Evolutionary conservation across 768 basidiomycete species (phyloP), one percentile per base, ranked within the genome.

Genomic region (Peribolospora kevripleyi): DNA sequence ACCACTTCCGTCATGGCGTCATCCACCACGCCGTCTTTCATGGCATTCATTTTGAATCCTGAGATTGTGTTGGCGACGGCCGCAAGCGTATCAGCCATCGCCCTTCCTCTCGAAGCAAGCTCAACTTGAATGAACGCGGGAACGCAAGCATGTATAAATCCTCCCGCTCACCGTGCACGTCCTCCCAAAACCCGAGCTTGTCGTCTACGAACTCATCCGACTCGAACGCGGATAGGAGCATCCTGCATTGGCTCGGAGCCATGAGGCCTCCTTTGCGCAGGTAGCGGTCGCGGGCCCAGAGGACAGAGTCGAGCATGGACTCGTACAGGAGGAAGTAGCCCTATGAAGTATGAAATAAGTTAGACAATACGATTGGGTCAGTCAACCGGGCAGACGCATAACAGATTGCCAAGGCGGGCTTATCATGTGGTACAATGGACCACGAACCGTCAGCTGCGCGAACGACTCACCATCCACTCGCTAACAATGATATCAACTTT

Each of bases 221-320:
- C 48, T 86, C 83, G 60, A 82, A 84, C 10, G 87, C 75, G 13
- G 74, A 77, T n/a, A 95, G 68, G 71, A 83, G 76, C 71, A 97
- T 82, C 63, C 77, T 74, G 59, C 79, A 83, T 60, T 95, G 85
- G 60, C 81, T 85, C 0, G 91, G 90, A 1, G 82, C 86, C 80
- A 97, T 81, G 37, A 93, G 69, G 1, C 90, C 87, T 0, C 65
- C 68, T 0, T 79, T 76, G 50, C 71, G 71, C 41, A 97, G 72
- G 57, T 61, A 65, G 25, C 81, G 75, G 66, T 95, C 87, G 13
- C 91, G 75, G 0, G 91, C 91, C 58, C 71, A 69, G 14, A 98
- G 71, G 13, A 98, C 91, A 2, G 88, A 91, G 67, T 95, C 91
- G 42, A 97, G 75, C 91, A 98, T 95, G 47, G 82, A 84, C 68